phyloP scores from a whole-genome alignment of 495 filamentous ascomycete species.

The Neurospora hispaniola region DNA sequence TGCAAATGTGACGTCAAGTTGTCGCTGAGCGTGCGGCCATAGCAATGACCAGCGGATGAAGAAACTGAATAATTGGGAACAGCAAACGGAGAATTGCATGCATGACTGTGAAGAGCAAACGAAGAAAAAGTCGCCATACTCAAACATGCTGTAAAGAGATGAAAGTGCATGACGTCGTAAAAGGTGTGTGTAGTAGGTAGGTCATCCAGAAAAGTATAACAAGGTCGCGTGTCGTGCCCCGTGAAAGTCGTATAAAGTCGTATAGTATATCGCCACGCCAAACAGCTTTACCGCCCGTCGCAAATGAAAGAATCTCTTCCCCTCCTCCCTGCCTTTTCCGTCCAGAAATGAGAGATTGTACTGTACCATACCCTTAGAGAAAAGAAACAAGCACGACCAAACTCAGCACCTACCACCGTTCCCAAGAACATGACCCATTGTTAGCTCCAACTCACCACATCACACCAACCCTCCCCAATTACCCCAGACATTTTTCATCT shows the following conservation, averaged over 20 bases:
- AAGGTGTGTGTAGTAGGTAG: not conserved
- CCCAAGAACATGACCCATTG: not conserved
- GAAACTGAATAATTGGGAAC: not conserved
- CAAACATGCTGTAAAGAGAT: not conserved
- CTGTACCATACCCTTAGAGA: not conserved
- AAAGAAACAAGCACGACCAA: not conserved
- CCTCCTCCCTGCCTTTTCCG: not conserved
- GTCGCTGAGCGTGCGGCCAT: not conserved
- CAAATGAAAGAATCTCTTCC: not conserved
- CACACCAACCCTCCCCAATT: not conserved
- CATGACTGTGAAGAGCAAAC: not conserved
- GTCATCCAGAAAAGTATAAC: not conserved
- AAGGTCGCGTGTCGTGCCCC: not conserved
- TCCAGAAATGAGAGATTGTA: not conserved
- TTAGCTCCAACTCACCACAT: not conserved
- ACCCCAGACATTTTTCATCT: not conserved
- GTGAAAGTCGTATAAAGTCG: not conserved
- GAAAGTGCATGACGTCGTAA: not conserved
- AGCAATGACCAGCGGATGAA: not conserved
- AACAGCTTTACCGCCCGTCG: not conserved
- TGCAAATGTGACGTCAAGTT: not conserved
- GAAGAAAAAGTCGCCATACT: not conserved
- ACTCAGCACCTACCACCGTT: not conserved
- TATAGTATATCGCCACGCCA: not conserved
- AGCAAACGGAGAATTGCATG: not conserved